Base-by-base conservation (phyloP, 2,329 filamentous ascomycete genomes). In the Diplodia seriata region DNA sequence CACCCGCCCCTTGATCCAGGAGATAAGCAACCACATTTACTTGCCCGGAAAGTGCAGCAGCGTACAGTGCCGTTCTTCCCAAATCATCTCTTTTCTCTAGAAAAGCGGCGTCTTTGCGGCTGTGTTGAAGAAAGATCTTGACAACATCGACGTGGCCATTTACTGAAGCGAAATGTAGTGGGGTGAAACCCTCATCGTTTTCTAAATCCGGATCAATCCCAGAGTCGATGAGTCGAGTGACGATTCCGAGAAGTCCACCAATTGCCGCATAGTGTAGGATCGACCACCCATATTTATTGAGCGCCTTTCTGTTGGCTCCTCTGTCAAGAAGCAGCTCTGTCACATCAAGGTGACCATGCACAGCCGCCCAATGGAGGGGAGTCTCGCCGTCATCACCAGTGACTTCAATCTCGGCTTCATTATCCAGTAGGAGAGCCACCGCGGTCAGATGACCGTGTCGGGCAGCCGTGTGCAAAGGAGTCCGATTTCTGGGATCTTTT, bases 381-480 rank as follows among this genome's bases (percentile, higher is more conserved):
- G 50, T 53, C 12, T 1, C 8, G 15, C 26, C 20, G 0, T 18
- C 2, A 7, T 29, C 15, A 8, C 29, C 50, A 2, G 26, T 53
- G 20, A 12, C 12, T 29, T 53, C 50, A 14, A 53, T 18, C 0
- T 15, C 7, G 3, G 50, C 50, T 0, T 23, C 50, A 29, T 18
- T 29, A 1, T 53, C 26, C 20, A 53, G 5, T 20, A 53, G 12
- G 20, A 29, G 20, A 0, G 2, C 18, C 4, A 53, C 50, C 14
- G 50, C 12, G 8, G 1, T 8, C 2, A 18, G 3, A 8, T n/a
- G 0, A 1, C 18, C 18, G 0, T 18, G 6, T 18, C 8, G 14
- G 6, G 20, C 26, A 11, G 26, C 20, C 2, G 18, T 53, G 12
- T 29, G 26, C 12, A 23, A 26, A 26, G 50, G 26, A 8, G 50